Evolutionary conservation across 2,329 filamentous ascomycete species (phyloP).

Genomic region (Xylariaceae sp.): DNA sequence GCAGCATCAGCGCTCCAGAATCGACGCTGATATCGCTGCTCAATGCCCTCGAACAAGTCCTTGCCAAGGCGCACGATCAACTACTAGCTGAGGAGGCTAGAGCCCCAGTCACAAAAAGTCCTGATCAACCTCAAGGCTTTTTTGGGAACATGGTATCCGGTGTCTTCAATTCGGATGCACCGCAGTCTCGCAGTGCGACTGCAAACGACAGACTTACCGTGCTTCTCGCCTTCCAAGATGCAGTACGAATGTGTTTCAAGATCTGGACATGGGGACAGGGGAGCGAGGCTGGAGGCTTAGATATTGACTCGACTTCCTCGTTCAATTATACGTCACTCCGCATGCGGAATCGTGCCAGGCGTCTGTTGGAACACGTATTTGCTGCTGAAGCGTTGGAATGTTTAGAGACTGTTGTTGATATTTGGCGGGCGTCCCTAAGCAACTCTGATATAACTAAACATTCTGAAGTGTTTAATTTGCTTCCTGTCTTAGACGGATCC

Average conservation of each 20-base stretch:
- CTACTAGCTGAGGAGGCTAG: slow-evolving; percentile 76
- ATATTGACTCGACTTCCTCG: slow-evolving; percentile 73
- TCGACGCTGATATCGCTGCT: slow-evolving; percentile 80
- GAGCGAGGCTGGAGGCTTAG: slow-evolving; percentile 59
- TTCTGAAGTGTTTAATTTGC: slow-evolving; percentile 75
- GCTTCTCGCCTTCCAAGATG: slow-evolving; percentile 94
- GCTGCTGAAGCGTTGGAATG: slow-evolving; percentile 91
- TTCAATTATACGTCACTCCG: slow-evolving; percentile 89
- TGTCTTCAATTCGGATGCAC: slow-evolving; percentile 79
- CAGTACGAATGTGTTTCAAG: slow-evolving; percentile 84
- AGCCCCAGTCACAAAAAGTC: slow-evolving; percentile 70
- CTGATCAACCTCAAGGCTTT: slow-evolving; percentile 82
- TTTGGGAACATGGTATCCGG: slow-evolving; percentile 95
- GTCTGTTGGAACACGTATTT: slow-evolving; percentile 90
- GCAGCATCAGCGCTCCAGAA: slow-evolving; percentile 57
- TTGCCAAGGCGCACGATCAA: slow-evolving; percentile 84
- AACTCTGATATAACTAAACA: slow-evolving; percentile 53
- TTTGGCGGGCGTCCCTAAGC: slow-evolving; percentile 67
- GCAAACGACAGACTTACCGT: slow-evolving; percentile 94
- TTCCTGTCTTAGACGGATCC: slow-evolving; percentile 89
- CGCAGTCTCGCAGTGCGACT: slow-evolving; percentile 77
- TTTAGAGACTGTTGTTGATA: slow-evolving; percentile 83
- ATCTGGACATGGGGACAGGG: slow-evolving; percentile 94
- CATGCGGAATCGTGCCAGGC: slow-evolving; percentile 85
- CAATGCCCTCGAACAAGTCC: slow-evolving; percentile 88